These are phyloP conservation scores for Talaromyces atroroseus DNA, from an alignment of 2,329 filamentous ascomycete species.

Conservation along the genomic window DNA sequence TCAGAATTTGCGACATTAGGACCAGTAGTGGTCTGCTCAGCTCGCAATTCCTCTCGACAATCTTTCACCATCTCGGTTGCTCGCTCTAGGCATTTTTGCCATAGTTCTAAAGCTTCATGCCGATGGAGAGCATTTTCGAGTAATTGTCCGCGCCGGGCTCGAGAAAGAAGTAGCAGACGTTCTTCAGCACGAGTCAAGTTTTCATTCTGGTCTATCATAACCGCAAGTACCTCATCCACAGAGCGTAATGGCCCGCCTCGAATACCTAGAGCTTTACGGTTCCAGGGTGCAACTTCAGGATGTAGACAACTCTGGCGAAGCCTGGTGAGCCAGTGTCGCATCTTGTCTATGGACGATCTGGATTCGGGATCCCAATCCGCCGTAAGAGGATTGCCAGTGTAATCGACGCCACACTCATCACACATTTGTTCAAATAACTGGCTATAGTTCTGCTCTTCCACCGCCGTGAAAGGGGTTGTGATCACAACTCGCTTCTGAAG, in stretches of 20 bases:
- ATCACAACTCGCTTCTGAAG: conserved; percentile 81
- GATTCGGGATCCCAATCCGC: conserved; percentile 62
- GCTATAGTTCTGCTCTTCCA: conserved; percentile 86
- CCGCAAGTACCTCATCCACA: conserved; percentile 77
- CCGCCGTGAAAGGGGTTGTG: conserved; percentile 79
- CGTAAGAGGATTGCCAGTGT: conserved; percentile 56
- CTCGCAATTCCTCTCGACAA: conserved; percentile 57
- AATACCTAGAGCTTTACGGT: conserved; percentile 58
- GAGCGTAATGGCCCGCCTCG: conserved; percentile 67
- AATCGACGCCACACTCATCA: conserved; percentile 60
- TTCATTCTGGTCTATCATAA: conserved; percentile 87
- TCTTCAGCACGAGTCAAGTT: conserved; percentile 61
- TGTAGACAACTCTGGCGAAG: conserved; percentile 81
- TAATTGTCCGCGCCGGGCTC: conserved; percentile 68
- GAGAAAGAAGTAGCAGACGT: conserved; percentile 57
- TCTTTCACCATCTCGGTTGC: conserved; percentile 50
- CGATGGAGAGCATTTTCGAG: conserved; percentile 68
- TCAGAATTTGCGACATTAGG: conserved; percentile 13
- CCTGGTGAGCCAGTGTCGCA: conserved; percentile 73
- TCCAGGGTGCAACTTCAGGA: conserved; percentile 69
- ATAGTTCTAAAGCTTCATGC: conserved; percentile 63
- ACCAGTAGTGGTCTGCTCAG: conserved; percentile 33
- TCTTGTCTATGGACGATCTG: conserved; percentile 55
- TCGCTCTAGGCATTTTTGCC: conserved; percentile 54
- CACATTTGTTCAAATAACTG: conserved; percentile 72